Evolutionary conservation across 768 basidiomycete species (phyloP).

Genomic region (Paxillus rubicundulus): DNA sequence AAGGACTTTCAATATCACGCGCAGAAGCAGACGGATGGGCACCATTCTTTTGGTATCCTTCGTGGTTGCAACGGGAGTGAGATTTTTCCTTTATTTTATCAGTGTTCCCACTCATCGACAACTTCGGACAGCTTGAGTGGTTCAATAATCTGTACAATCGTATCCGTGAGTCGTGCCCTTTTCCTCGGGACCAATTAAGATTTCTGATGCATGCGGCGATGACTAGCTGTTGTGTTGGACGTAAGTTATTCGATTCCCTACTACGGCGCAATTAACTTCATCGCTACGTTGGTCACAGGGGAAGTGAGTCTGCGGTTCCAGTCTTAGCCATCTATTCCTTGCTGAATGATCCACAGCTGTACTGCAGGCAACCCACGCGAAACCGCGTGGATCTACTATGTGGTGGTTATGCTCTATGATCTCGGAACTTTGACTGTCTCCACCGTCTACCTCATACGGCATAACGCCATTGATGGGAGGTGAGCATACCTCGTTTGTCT

Average conservation of each 20-base stretch:
- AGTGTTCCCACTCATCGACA: not conserved
- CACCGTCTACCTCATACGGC: slow-evolving; percentile 48
- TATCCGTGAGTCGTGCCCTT: slow-evolving; percentile 40
- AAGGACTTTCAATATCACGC: slow-evolving; percentile 59
- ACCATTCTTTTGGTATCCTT: slow-evolving; percentile 40
- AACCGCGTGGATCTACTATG: slow-evolving; percentile 56
- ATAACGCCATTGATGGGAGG: slow-evolving; percentile 40
- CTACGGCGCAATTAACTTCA: slow-evolving; percentile 4
- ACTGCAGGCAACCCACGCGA: slow-evolving; percentile 32
- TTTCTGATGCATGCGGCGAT: slow-evolving; percentile 14
- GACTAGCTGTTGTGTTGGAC: slow-evolving; percentile 14
- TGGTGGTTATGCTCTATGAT: slow-evolving; percentile 58
- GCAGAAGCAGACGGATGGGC: slow-evolving; percentile 42
- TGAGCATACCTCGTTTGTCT: slow-evolving; percentile 8
- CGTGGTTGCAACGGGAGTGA: slow-evolving; percentile 41
- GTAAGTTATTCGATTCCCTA: slow-evolving; percentile 18
- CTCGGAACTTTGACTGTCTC: slow-evolving; percentile 49
- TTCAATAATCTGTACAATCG: slow-evolving; percentile 51
- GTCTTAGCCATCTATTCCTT: not conserved
- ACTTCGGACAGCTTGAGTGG: slow-evolving; percentile 49
- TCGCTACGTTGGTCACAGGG: slow-evolving; percentile 27
- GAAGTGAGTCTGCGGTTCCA: slow-evolving; percentile 26
- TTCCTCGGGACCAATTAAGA: not conserved
- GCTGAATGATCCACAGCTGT: slow-evolving; percentile 41
- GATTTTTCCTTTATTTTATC: slow-evolving; percentile 9